Conservation (phyloP, 257 asterid species). For the Capsicum pubescens region DNA sequence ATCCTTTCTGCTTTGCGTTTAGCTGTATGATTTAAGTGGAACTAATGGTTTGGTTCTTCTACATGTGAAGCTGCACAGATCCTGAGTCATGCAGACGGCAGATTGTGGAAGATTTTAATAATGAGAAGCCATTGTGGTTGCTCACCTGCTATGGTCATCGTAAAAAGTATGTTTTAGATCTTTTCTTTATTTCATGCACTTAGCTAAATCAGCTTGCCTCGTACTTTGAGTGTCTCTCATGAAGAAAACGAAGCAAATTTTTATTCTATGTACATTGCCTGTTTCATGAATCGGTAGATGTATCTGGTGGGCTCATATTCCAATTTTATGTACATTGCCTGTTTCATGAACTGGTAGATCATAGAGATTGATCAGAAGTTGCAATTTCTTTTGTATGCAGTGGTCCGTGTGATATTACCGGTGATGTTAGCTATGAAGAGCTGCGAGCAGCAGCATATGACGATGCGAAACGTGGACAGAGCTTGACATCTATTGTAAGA, state of each 20-base stretch:
- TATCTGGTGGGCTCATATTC: not conserved
- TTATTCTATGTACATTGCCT: not conserved
- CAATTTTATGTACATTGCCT: slow-evolving; percentile 9
- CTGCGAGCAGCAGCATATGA: slow-evolving; percentile 87
- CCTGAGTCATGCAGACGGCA: slow-evolving; percentile 75
- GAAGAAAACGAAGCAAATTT: not conserved
- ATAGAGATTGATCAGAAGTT: slow-evolving; percentile 8
- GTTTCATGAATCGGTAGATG: too few species aligned
- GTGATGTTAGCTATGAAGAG: slow-evolving; percentile 90
- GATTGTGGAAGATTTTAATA: slow-evolving; percentile 65
- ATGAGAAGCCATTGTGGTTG: slow-evolving; percentile 85
- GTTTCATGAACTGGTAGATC: slow-evolving; percentile 25
- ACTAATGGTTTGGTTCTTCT: slow-evolving; percentile 38
- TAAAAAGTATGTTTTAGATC: slow-evolving; percentile 55
- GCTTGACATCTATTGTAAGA: slow-evolving; percentile 78
- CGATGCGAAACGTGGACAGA: slow-evolving; percentile 73
- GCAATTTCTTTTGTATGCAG: slow-evolving; percentile 48
- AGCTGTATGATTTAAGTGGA: slow-evolving; percentile 32
- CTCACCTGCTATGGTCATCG: slow-evolving; percentile 90
- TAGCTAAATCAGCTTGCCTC: not conserved
- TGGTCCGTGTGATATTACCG: slow-evolving; percentile 86
- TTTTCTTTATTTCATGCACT: not conserved
- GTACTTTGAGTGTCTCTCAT: slow-evolving; percentile 17
- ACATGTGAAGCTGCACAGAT: slow-evolving; percentile 75
- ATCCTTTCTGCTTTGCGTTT: not conserved